Base-by-base conservation (phyloP, 352 stramenopile species). In the Plasmopara viticola region DNA sequence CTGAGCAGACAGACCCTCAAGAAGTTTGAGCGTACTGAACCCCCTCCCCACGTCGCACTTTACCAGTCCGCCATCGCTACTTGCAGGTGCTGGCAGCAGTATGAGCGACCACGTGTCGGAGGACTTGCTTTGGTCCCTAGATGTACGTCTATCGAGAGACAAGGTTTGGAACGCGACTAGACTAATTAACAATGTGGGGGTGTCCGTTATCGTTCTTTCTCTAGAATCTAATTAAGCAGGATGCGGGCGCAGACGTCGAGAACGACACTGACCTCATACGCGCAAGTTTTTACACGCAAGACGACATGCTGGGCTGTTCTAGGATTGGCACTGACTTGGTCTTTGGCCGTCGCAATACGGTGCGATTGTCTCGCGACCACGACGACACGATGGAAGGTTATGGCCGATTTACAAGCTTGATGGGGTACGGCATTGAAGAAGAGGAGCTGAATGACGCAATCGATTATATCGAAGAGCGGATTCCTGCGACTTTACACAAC, bases 41-140 rank as follows among this genome's bases (percentile, higher is more conserved):
- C 46, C 60, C 41, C 47, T 57, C 31, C 38, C 49, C 10, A 55
- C 48, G n/a, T 54, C 29, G 31, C 30, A 41, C 40, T 51, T 47
- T 35, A 30, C 1, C 29, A 59, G 39, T 28, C 34, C 18, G 18
- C 38, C 38, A 29, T 8, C 33, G 15, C n/a, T 40, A 42, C 43
- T 29, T 53, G 17, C 33, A 54, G 33, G 48, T 30, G 44, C 54
- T 20, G 37, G 47, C 31, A 52, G 47, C 49, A 67, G 34, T 41
- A 81, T 80, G 64, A 66, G 61, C 47, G 72, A 87, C 48, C 70
- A 72, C 37, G 56, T 90, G 53, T 79, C 72, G 20, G 78, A 90
- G 54, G 78, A 86, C 49, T 64, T 84, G 45, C 64, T 87, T 48
- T 81, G 74, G 60, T 82, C 78, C 35, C 61, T 87, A 46, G 78